Evolutionary conservation across 192 early-diverging fungal species (phyloP).

Genomic region (Martensiomyces pterosporus): DNA sequence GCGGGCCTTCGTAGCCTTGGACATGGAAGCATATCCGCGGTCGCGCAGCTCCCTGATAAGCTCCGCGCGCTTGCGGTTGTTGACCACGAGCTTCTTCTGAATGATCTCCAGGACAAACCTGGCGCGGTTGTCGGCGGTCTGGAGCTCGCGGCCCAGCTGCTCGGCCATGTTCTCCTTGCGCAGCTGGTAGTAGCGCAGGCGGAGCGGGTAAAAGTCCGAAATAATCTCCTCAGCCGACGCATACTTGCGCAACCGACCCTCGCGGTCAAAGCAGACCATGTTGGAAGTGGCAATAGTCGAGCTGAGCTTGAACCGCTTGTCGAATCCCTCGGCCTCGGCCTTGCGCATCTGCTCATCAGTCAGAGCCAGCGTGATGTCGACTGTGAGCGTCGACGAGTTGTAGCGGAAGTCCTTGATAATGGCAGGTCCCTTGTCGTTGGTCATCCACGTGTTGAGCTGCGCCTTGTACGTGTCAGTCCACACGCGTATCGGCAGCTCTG

Average conservation of each 20-base stretch:
- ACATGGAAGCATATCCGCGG: constrained; percentile 64
- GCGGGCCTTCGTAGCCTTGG: constrained; percentile 42
- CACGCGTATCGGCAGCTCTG: constrained; percentile 80
- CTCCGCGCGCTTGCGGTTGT: constrained; percentile 80
- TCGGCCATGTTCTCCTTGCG: constrained; percentile 75
- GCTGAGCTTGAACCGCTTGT: constrained; percentile 76
- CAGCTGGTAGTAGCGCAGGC: constrained; percentile 79
- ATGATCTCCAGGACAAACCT: constrained; percentile 91
- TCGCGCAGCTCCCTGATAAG: constrained; percentile 68
- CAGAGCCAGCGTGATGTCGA: constrained; percentile 44
- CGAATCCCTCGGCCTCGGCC: constrained; percentile 74
- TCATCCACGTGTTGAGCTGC: constrained; percentile 70
- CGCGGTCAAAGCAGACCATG: constrained; percentile 90
- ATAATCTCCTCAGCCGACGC: constrained; percentile 72
- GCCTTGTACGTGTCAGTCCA: constrained; percentile 93
- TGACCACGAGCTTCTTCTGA: constrained; percentile 70
- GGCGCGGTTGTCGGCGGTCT: constrained; percentile 74
- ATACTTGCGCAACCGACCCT: constrained; percentile 83
- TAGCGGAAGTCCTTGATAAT: constrained; percentile 60
- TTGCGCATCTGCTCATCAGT: constrained; percentile 63
- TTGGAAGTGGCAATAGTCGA: constrained; percentile 75
- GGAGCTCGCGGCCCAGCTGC: constrained; percentile 61
- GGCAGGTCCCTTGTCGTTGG: constrained; percentile 63
- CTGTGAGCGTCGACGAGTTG: constrained; percentile 46
- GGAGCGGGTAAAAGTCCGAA: constrained; percentile 81